These are phyloP conservation scores for Mucor irregularis DNA, from an alignment of 371 early-diverging fungal species.

Conservation along the genomic window DNA sequence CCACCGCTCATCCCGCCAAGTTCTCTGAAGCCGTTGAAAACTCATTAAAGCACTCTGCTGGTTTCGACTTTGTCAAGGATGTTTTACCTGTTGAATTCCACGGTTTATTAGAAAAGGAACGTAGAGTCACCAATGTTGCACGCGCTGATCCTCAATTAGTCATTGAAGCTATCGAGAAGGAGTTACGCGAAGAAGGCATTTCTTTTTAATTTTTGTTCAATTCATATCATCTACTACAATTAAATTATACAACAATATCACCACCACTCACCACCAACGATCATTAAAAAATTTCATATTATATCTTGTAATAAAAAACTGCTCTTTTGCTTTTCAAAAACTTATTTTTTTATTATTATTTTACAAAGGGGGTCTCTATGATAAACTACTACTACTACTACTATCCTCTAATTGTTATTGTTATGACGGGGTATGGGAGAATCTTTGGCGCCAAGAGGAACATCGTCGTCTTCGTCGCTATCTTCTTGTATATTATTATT, in stretches of 20 bases:
- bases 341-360: neutral
- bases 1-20: constrained; percentile 97
- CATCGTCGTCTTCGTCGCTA: constrained; percentile 42
- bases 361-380: neutral
- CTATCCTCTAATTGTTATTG: constrained; percentile 5
- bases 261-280: too few relatives aligned
- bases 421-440: constrained; percentile 13
- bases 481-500: constrained; percentile 26
- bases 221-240: neutral
- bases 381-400: neutral
- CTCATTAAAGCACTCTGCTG: constrained; percentile 63
- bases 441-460: constrained; percentile 30
- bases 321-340: too few relatives aligned
- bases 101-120: constrained; percentile 71
- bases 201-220: constrained; percentile 27
- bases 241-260: neutral
- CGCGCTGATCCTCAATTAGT: constrained; percentile 60
- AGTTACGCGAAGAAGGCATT: constrained; percentile 50
- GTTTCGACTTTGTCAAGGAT: constrained; percentile 62
- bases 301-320: too few relatives aligned
- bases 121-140: constrained; percentile 59
- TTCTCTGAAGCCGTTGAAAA: constrained; percentile 89
- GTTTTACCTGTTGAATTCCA: constrained; percentile 73
- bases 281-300: too few relatives aligned
- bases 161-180: constrained; percentile 61